Percentiles rank a stretch among this genome's conserved stretches.
Evolutionary conservation across 2,329 filamentous ascomycete species (phyloP).

Genomic region (Apiospora marii): DNA sequence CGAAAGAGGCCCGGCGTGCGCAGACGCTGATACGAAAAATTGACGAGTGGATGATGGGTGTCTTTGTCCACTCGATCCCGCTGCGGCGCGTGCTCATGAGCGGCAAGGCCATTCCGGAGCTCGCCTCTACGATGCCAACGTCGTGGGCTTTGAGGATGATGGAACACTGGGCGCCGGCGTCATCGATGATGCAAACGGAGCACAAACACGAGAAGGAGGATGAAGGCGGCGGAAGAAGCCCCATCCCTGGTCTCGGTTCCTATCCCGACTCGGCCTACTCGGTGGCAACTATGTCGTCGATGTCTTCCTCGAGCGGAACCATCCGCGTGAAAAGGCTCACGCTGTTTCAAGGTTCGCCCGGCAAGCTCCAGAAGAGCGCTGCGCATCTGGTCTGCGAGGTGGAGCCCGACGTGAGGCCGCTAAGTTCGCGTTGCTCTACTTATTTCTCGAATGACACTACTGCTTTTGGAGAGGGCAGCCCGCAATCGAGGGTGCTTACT

Average conservation of each 20-base stretch:
- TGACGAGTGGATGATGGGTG: constrained; percentile 22
- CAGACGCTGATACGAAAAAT: neutral
- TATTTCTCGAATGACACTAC: neutral
- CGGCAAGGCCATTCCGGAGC: neutral
- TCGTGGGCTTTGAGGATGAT: neutral
- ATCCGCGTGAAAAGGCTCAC: constrained; percentile 4
- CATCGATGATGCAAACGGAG: neutral
- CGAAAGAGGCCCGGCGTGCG: neutral
- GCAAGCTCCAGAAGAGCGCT: neutral
- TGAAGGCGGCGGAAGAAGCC: neutral
- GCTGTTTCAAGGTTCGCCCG: neutral
- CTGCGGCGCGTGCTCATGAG: constrained; percentile 21
- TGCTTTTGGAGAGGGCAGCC: neutral
- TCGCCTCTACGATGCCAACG: constrained; percentile 1
- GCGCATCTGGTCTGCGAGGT: neutral
- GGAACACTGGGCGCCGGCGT: constrained; percentile 9
- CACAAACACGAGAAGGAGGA: neutral
- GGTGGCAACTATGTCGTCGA: neutral
- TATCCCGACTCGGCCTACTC: constrained; percentile 6
- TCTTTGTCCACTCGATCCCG: constrained; percentile 22
- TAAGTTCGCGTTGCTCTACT: neutral
- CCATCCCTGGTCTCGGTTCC: neutral
- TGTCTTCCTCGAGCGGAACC: constrained; percentile 10
- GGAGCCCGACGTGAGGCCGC: neutral
- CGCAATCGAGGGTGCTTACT: neutral